Evolutionary conservation across 2,329 filamentous ascomycete genomes (phyloP).

Genomic region (Colletotrichum tabaci): DNA sequence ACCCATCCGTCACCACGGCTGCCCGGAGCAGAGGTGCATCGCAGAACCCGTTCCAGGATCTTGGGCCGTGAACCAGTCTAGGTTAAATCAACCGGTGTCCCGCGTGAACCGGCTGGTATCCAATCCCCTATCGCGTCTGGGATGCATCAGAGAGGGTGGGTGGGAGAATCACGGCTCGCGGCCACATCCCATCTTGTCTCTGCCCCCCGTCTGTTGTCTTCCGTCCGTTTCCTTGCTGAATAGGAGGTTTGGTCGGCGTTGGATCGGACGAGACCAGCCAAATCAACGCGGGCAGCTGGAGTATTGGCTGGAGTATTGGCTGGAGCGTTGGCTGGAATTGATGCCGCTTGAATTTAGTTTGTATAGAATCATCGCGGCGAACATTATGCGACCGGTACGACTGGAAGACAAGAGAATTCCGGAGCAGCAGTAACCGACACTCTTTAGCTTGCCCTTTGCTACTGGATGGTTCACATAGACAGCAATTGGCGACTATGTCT

Average conservation of each 20-base stretch:
- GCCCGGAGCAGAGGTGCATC: constrained; percentile 34
- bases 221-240: constrained; percentile 29
- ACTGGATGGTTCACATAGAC: neutral
- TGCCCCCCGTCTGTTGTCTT: constrained; percentile 30
- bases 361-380: constrained; percentile 7
- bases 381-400: constrained; percentile 12
- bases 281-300: constrained; percentile 20
- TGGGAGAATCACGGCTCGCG: constrained; percentile 7
- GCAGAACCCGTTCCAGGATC: constrained; percentile 24
- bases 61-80: constrained; percentile 32
- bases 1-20: constrained; percentile 17
- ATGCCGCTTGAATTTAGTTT: constrained; percentile 19
- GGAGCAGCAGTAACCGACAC: neutral
- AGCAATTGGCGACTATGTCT: constrained; percentile 5
- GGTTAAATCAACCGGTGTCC: constrained; percentile 33
- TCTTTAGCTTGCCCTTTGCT: neutral
- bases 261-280: constrained; percentile 31
- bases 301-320: constrained; percentile 14
- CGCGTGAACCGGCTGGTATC: constrained; percentile 23
- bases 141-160: constrained; percentile 16
- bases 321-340: constrained; percentile 3
- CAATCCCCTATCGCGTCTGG: constrained; percentile 2
- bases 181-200: constrained; percentile 33
- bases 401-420: constrained; percentile 11
- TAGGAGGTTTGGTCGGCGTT: neutral